Percentiles rank a stretch among this genome's conserved stretches.
Conservation (phyloP, 352 stramenopile species). For the Globisporangium cylindrosporum region DNA sequence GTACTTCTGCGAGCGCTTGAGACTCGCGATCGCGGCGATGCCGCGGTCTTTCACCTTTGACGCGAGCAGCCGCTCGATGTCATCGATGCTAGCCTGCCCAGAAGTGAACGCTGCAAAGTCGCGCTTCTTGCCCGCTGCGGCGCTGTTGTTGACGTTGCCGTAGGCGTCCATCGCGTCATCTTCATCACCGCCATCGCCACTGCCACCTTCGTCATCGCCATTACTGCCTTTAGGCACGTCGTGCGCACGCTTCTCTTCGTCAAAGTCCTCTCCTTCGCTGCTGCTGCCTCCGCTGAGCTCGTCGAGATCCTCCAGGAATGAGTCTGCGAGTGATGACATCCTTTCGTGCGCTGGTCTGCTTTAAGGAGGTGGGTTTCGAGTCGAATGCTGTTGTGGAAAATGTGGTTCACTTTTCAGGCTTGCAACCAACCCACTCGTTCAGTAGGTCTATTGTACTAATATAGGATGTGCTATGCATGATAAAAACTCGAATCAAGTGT, state of each 20-base stretch:
- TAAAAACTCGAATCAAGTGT: no score
- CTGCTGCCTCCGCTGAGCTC: conserved; percentile 82
- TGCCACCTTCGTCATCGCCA: conserved; percentile 16
- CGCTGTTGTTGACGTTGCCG: conserved; percentile 11
- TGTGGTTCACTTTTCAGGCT: no score
- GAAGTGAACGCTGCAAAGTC: conserved; percentile 21
- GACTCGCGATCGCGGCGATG: conserved; percentile 54
- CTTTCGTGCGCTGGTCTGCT: conserved; percentile 7
- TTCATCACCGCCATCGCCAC: conserved; percentile 23
- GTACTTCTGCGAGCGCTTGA: conserved; percentile 78
- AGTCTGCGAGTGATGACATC: conserved; percentile 85
- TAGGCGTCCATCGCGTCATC: conserved; percentile 20
- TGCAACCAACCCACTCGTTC: no score
- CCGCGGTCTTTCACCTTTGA: conserved; percentile 48
- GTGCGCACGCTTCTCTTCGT: conserved; percentile 5
- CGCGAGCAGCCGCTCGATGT: conserved; percentile 39
- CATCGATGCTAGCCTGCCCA: conserved; percentile 20
- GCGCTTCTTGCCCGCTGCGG: conserved; percentile 19
- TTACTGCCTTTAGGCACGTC: conserved; percentile 12
- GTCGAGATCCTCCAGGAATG: conserved; percentile 88
- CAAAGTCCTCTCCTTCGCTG: conserved; percentile 52
- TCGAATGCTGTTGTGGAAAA: no score
- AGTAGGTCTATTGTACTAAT: no score
- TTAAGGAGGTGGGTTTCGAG: no score
- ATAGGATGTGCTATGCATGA: no score